A percentile compares a stretch with the other conserved stretches of the same genome.
These are phyloP conservation scores for Fragaria iinumae DNA, from an alignment of 306 rosid species.

Conservation along the genomic window DNA sequence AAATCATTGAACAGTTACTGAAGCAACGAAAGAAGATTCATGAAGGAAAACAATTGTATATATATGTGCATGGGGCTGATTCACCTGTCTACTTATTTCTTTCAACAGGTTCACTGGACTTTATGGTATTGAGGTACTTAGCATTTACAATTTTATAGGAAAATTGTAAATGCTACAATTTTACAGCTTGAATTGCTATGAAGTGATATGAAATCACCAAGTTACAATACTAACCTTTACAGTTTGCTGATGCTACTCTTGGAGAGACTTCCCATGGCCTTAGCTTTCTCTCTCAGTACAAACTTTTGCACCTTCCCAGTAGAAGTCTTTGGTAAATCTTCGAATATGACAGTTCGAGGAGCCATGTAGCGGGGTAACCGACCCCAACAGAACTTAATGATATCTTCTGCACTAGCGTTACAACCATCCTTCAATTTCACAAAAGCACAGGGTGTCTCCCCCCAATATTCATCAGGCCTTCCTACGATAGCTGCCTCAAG, in stretches of 20 bases:
- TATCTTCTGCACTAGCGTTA: conserved; percentile 47
- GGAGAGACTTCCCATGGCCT: conserved; percentile 69
- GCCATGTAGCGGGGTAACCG: conserved; percentile 75
- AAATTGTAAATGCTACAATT: background rate
- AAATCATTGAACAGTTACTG: background rate
- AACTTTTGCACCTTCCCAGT: conserved; percentile 83
- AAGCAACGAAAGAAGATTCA: background rate
- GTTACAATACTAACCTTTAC: conserved; percentile 14
- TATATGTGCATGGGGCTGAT: no score
- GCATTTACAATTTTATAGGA: no score
- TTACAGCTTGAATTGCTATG: background rate
- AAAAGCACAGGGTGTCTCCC: conserved; percentile 90
- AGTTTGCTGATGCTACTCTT: conserved; percentile 48
- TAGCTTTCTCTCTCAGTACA: conserved; percentile 61
- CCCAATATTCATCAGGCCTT: conserved; percentile 81
- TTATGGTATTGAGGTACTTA: background rate
- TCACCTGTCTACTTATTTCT: background rate
- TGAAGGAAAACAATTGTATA: background rate
- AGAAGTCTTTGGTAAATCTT: conserved; percentile 77
- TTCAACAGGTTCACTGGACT: background rate
- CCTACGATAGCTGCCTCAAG: conserved; percentile 80
- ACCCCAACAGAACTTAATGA: conserved; percentile 51
- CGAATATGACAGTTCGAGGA: conserved; percentile 67
- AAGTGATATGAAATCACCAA: background rate
- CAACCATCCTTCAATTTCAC: conserved; percentile 69